Base-by-base conservation (phyloP, 1,139 yeast genomes). In the Sugiyamaella novakii region DNA sequence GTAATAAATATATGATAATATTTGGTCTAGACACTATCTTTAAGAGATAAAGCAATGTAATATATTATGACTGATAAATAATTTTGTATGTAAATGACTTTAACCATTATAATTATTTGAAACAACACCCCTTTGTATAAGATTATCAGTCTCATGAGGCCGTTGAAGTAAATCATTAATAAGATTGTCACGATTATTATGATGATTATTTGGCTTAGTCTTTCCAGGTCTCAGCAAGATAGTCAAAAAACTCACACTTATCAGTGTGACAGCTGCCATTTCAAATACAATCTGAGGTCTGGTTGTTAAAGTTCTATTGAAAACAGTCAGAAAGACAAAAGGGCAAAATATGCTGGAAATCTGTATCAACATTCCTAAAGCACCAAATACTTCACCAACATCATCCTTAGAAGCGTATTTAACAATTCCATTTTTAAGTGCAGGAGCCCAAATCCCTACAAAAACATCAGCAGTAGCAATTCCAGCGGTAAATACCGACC, bases 391-490 rank as follows among this genome's bases (percentile, higher is more conserved):
- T 35, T 60, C 63, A 2, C 71, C 72, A 3, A 65, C 59, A 35
- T 59, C 54, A 12, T 60, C 59, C 47, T 58, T 58, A n/a, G 59
- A 54, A 5, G 73, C 74, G 58, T 77, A 78, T 61, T 80, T 81
- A 50, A 79, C 72, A 30, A 81, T 58, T 1, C 79, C 58, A 4
- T 78, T 70, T 49, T 75, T 77, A 15, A 80, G 53, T 1, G 78
- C 70, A 0, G 87, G 86, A 0, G 71, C 57, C 2, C 68, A 66
- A 6, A 76, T 43, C 0, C 80, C 68, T 0, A 81, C 80, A 33
- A 81, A 61, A 1, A 83, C 65, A 2, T 78, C 67, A 0, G 70
- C 46, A 1, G 66, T 56, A n/a, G 73, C 63, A 2, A 59, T 38
- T 19, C 66, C 55, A 29, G 70, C 61, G 17, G 58, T 40, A 34